Conservation (phyloP, 768 basidiomycete genomes). For the Grammothele lineata region DNA sequence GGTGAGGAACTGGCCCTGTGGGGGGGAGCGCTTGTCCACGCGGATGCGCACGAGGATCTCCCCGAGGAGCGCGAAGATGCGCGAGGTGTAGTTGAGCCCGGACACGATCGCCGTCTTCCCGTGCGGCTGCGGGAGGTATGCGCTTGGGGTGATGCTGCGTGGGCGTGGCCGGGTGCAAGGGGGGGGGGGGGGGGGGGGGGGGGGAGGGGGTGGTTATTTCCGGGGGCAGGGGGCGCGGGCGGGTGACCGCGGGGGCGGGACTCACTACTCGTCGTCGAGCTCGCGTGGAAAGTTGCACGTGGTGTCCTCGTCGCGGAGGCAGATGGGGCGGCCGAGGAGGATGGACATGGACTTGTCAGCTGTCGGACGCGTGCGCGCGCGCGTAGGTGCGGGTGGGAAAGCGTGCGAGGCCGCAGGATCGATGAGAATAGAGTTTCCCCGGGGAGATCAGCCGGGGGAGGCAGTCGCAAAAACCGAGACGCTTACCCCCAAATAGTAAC, state of each 20-base stretch:
- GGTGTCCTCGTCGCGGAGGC: slow-evolving; percentile 86
- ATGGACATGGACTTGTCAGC: slow-evolving; percentile 91
- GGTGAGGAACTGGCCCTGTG: slow-evolving; percentile 81
- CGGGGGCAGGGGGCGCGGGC: slow-evolving; percentile 16
- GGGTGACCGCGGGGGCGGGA: no score
- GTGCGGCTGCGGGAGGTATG: slow-evolving; percentile 83
- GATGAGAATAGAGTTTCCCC: slow-evolving; percentile 14
- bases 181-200: neutral
- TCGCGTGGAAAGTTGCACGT: slow-evolving; percentile 79
- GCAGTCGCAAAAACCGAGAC: slow-evolving; percentile 12
- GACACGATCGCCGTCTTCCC: slow-evolving; percentile 82
- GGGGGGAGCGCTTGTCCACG: slow-evolving; percentile 82
- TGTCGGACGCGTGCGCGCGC: slow-evolving; percentile 28
- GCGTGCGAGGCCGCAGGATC: slow-evolving; percentile 2
- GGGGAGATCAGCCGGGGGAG: slow-evolving; percentile 1
- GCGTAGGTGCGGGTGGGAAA: neutral
- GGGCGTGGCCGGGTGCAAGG: slow-evolving; percentile 1
- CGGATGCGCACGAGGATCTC: slow-evolving; percentile 85
- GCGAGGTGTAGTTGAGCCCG: slow-evolving; percentile 82
- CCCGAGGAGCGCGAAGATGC: slow-evolving; percentile 81
- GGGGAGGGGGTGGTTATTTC: slow-evolving; percentile 24
- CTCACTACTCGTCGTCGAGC: slow-evolving; percentile 86
- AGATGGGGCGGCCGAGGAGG: slow-evolving; percentile 78
- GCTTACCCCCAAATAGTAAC: slow-evolving; percentile 81
- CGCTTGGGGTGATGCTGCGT: slow-evolving; percentile 73